Evolutionary conservation across 257 asterid genomes (phyloP), one percentile per base, ranked within the genome.

Genomic region (Scutellaria baicalensis): DNA sequence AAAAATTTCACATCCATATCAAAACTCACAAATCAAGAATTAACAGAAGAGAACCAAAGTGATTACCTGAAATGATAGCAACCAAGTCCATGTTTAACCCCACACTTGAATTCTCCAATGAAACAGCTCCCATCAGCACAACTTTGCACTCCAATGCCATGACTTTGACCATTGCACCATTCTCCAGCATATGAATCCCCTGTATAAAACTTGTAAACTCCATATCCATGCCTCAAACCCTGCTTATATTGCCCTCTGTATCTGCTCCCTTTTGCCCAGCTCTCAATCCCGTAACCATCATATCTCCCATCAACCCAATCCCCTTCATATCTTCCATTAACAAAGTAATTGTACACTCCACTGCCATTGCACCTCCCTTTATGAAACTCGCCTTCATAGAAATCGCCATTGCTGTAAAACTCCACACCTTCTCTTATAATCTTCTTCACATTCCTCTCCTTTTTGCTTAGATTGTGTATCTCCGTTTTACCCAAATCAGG

Each of bases 41-140:
- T 5, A 48, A 35, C 43, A 2, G 3, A 66, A 56, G 55, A 58
- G 48, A 60, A 12, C 9, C 8, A 16, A 59, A 38, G 0, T 31
- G 0, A 14, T 68, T 62, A 92, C 98, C 98, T 88, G 84, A 89
- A 92, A 88, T 89, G 92, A 82, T 92, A 92, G 73, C 88, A 88
- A 9, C 98, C 98, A 64, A 85, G 80, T 58, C 97, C 97, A 64
- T 92, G 98, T 44, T 89, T 92, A 50, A 88, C 87, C 11, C 90
- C 98, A 45, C 73, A 68, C 74, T 88, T 92, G 72, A 92, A 92
- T 56, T 88, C 93, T 16, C 98, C 98, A 23, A 78, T 39, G 51
- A 79, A 92, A 60, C 89, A 85, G 82, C 98, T 92, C 6, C 97
- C 98, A 81, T 92, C 97, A 36, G 90, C 88, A 79, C 97, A 92